Percentiles rank a stretch among this genome's conserved stretches.
Conservation (phyloP, 2,329 filamentous ascomycete species). For the Xylaria multiplex region DNA sequence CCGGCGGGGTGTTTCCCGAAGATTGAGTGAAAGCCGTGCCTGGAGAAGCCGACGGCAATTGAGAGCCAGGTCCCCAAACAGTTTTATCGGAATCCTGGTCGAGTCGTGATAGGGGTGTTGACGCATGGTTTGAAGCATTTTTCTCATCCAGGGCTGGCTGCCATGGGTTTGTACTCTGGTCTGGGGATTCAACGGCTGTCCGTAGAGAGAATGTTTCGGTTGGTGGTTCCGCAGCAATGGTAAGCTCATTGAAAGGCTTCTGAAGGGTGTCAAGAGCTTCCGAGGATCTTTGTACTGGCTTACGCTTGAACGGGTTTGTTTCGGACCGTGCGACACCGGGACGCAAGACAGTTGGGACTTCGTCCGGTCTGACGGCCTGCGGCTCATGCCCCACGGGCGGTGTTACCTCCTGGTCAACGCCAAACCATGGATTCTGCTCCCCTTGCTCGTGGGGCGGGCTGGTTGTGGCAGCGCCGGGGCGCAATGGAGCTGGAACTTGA, state of each 20-base stretch:
- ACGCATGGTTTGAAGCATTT: slow-evolving; percentile 43
- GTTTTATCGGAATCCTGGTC: slow-evolving; percentile 49
- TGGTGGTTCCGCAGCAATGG: slow-evolving; percentile 43
- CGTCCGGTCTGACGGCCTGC: slow-evolving; percentile 36
- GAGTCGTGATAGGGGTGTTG: slow-evolving; percentile 42
- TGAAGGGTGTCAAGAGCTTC: slow-evolving; percentile 29
- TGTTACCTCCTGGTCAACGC: slow-evolving; percentile 33
- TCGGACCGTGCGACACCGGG: slow-evolving; percentile 51
- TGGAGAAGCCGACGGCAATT: slow-evolving; percentile 49
- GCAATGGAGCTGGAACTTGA: slow-evolving; percentile 49
- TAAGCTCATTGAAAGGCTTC: slow-evolving; percentile 36
- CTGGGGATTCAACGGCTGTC: slow-evolving; percentile 52
- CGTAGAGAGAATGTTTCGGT: slow-evolving; percentile 56
- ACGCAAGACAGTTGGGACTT: slow-evolving; percentile 49
- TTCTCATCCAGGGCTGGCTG: slow-evolving; percentile 51
- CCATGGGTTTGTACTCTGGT: slow-evolving; percentile 57
- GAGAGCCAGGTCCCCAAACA: slow-evolving; percentile 51
- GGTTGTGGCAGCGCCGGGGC: slow-evolving; percentile 45
- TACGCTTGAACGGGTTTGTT: slow-evolving; percentile 67
- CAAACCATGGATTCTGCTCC: slow-evolving; percentile 52
- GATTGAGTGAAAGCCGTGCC: slow-evolving; percentile 52
- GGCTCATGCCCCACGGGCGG: slow-evolving; percentile 30
- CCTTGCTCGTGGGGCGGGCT: slow-evolving; percentile 46
- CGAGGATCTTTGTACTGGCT: slow-evolving; percentile 47
- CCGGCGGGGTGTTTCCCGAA: slow-evolving; percentile 50